phyloP scores from a whole-genome alignment of 768 basidiomycete genomes.

The Mycena capillaripes region DNA sequence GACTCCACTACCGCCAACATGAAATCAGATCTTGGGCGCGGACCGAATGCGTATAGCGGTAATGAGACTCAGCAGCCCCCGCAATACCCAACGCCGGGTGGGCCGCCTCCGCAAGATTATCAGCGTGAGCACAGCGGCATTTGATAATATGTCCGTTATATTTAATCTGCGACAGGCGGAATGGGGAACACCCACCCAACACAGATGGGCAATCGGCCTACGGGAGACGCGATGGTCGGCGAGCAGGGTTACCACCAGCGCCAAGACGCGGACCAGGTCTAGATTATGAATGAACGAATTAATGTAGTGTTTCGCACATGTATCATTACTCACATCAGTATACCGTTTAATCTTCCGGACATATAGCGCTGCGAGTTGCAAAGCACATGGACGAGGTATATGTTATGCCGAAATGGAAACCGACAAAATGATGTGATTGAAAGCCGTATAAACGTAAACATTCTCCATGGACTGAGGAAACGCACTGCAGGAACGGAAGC shows the following conservation, averaged over 20 bases:
- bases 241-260: constrained; percentile 23
- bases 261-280: constrained; percentile 26
- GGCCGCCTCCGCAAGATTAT: constrained; percentile 12
- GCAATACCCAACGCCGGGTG: constrained; percentile 19
- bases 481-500: too few relatives aligned
- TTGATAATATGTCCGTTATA: neutral
- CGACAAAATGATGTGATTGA: too few relatives aligned
- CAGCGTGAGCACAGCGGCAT: neutral
- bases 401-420: neutral
- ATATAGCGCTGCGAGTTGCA: neutral
- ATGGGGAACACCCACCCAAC: constrained; percentile 27
- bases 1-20: constrained; percentile 22
- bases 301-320: neutral
- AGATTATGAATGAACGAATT: neutral
- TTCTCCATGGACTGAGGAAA: too few relatives aligned
- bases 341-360: neutral
- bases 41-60: constrained; percentile 28
- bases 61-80: constrained; percentile 10
- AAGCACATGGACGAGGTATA: neutral
- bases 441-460: too few relatives aligned
- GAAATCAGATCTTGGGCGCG: constrained; percentile 29
- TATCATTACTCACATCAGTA: neutral
- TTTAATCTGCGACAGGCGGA: constrained; percentile 7
- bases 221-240: constrained; percentile 5
- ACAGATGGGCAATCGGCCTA: constrained; percentile 27